Evolutionary conservation across 768 basidiomycete genomes (phyloP), one percentile per base, ranked within the genome.

Genomic region (Rhodocollybia butyracea): DNA sequence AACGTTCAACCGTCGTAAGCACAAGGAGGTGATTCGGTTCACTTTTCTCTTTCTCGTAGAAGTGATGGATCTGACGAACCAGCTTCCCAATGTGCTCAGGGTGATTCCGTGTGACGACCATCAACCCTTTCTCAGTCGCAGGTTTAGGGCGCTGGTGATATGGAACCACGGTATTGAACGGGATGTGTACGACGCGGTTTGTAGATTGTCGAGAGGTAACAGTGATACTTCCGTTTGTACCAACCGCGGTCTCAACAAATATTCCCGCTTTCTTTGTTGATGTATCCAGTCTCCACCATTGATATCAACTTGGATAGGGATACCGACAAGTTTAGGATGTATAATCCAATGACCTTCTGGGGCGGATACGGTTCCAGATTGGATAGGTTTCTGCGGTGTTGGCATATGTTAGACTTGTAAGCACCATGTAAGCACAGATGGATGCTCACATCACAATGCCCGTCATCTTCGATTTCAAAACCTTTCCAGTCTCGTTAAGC

Each of bases 61-160:
- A 47, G 30, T 47, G 46, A 21, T 47, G 46, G 19, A 47, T 13
- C 2, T 19, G 46, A 10, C 46, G 46, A 4, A 30, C 27, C 13
- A 47, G 46, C 31, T 47, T 47, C 19, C 46, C 46, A 32, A 47
- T 47, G 46, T 32, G 31, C 30, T 47, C 17, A 22, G 46, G 31
- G 34, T 47, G 46, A 21, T 47, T 47, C 19, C 46, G 17, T 17
- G 31, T 31, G 31, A 47, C 29, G 10, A 47, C 30, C 46, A 47
- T 47, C n/a, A 47, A 34, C 17, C 30, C 46, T 47, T 47, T 47
- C 46, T 47, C 46, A 15, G 27, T 47, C 6, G 46, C 12, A 34
- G 46, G 46, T 30, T 32, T 34, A 4, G 46, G 46, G 4, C 46
- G 30, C 6, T 21, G 3, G 11, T 22, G 12, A 13, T 32, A 47